Evolutionary conservation across 805 yeast genomes (phyloP).

Genomic region (Starmerella cellae): DNA sequence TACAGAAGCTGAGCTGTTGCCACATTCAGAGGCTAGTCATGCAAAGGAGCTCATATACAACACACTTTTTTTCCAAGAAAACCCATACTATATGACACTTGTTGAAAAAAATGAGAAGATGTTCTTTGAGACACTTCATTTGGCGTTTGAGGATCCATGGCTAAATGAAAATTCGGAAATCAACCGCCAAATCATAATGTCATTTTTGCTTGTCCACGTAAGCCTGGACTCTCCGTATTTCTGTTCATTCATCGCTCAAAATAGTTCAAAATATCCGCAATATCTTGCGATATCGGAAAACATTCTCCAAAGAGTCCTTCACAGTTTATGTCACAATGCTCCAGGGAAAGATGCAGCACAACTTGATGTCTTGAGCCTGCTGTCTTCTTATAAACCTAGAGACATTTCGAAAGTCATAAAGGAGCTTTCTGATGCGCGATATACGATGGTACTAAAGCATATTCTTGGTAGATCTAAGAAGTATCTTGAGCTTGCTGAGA

Average conservation of each 20-base stretch:
- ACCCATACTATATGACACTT: slow-evolving; percentile 3
- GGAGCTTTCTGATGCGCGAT: slow-evolving; percentile 42
- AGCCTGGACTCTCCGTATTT: slow-evolving; percentile 29
- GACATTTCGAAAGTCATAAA: slow-evolving; percentile 38
- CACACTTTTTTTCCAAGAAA: slow-evolving; percentile 39
- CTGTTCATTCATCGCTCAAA: slow-evolving; percentile 63
- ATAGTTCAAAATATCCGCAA: slow-evolving; percentile 74
- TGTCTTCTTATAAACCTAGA: slow-evolving; percentile 53
- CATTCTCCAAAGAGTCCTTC: slow-evolving; percentile 3
- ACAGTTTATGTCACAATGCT: slow-evolving; percentile 20
- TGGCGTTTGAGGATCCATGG: slow-evolving; percentile 67
- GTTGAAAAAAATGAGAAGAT: slow-evolving; percentile 22
- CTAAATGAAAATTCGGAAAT: slow-evolving; percentile 44
- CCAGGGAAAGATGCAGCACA: slow-evolving; percentile 35
- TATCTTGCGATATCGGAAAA: slow-evolving; percentile 57
- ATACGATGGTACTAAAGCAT: slow-evolving; percentile 44
- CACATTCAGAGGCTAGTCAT: slow-evolving; percentile 3
- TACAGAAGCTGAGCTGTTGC: slow-evolving; percentile 36
- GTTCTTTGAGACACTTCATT: slow-evolving; percentile 57
- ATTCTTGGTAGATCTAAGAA: slow-evolving; percentile 32
- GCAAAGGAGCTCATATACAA: slow-evolving; percentile 44
- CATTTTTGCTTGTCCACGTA: slow-evolving; percentile 40
- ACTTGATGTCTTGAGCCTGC: slow-evolving; percentile 56
- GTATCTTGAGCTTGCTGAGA: slow-evolving; percentile 7
- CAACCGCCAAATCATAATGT: slow-evolving; percentile 66